phyloP scores from a whole-genome alignment of 176 grass and related monocot species.

The Oryza meyeriana region DNA sequence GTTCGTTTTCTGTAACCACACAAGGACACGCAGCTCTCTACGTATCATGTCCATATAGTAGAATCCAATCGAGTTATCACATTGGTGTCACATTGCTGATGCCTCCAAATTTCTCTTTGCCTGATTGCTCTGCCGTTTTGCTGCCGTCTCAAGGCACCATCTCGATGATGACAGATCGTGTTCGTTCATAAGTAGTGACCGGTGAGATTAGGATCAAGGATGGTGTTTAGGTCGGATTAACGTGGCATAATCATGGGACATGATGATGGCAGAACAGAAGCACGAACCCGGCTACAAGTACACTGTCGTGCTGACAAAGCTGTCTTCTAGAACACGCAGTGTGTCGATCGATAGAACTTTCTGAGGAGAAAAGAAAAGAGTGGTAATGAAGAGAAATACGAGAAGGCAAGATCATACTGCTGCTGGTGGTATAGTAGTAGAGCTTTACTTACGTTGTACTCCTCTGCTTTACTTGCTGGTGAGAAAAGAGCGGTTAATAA shows the following conservation, averaged over 20 bases:
- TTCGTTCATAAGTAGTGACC: neutral
- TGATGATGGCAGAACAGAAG: neutral
- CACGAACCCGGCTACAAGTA: neutral
- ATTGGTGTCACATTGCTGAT: neutral
- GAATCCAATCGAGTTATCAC: neutral
- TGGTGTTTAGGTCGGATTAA: neutral
- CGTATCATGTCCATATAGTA: neutral
- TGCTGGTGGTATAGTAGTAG: neutral
- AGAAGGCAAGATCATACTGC: neutral
- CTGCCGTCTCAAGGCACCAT: slow-evolving; percentile 33
- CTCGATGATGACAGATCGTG: neutral
- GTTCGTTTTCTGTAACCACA: neutral
- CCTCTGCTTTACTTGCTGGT: neutral
- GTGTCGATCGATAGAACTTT: neutral
- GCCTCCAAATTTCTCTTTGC: neutral
- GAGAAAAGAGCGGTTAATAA: neutral
- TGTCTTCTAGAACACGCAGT: slow-evolving; percentile 18
- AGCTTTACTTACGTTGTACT: slow-evolving; percentile 35
- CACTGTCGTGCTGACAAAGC: neutral
- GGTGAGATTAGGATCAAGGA: neutral
- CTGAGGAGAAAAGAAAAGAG: neutral
- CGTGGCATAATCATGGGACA: neutral
- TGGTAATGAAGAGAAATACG: neutral
- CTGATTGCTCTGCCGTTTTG: neutral
- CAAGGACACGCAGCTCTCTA: neutral